These are phyloP conservation scores for Apiotrichum siamense DNA, from an alignment of 1,284 basidiomycete genomes.

Conservation along the genomic window DNA sequence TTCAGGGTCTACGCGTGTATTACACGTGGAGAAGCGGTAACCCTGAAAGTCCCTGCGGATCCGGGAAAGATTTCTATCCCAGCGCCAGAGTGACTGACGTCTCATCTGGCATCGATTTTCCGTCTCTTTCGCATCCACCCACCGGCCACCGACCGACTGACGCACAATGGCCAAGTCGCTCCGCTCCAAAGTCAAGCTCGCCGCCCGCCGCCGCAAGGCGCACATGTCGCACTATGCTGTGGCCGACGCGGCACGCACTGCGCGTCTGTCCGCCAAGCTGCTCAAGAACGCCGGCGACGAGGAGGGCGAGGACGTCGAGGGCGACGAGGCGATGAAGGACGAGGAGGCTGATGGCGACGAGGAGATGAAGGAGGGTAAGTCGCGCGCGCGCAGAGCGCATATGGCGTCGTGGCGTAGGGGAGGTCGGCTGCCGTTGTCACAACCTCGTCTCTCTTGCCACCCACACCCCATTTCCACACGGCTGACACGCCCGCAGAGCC, in stretches of 20 bases:
- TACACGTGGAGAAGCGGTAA: too few relatives aligned
- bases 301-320: slow-evolving; percentile 55
- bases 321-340: slow-evolving; percentile 19
- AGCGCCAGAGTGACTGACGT: neutral
- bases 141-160: neutral
- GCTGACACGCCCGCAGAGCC: slow-evolving; percentile 12
- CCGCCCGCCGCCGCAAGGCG: slow-evolving; percentile 78
- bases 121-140: neutral
- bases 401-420: too few relatives aligned
- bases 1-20: too few relatives aligned
- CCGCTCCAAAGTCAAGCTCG: slow-evolving; percentile 80
- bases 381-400: neutral
- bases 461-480: neutral
- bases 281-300: slow-evolving; percentile 60
- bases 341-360: slow-evolving; percentile 14
- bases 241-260: slow-evolving; percentile 72
- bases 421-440: too few relatives aligned
- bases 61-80: slow-evolving; percentile 8
- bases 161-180: slow-evolving; percentile 81
- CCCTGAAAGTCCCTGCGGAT: neutral
- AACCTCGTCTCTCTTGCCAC: neutral
- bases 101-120: neutral
- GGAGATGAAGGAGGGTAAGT: slow-evolving; percentile 20
- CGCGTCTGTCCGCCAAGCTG: slow-evolving; percentile 69
- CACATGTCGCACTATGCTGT: slow-evolving; percentile 75